phyloP scores from a whole-genome alignment of 2,329 filamentous ascomycete species.

The Penicillium olsonii region DNA sequence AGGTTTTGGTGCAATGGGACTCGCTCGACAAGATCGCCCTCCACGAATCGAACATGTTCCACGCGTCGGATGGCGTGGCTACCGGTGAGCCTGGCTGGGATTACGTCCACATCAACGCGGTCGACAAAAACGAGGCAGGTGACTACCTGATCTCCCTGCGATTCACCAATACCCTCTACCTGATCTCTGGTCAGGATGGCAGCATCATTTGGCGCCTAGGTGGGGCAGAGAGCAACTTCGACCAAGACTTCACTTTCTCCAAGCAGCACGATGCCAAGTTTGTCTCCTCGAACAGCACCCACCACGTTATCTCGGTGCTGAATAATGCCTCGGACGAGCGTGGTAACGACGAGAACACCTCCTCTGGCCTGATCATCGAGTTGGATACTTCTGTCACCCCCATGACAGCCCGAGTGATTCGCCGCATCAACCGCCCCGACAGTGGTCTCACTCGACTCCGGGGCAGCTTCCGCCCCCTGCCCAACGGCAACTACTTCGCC shows the following conservation, averaged over 20 bases:
- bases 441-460: constrained; percentile 35
- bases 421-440: constrained; percentile 38
- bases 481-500: constrained; percentile 40
- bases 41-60: constrained; percentile 33
- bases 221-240: constrained; percentile 34
- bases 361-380: constrained; percentile 34
- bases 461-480: constrained; percentile 37
- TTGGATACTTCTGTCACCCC: constrained; percentile 27
- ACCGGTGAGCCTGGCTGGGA: constrained; percentile 31
- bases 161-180: constrained; percentile 41
- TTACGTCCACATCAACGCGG: constrained; percentile 43
- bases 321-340: constrained; percentile 38
- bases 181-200: constrained; percentile 40
- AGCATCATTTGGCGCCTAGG: constrained; percentile 44
- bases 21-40: constrained; percentile 35
- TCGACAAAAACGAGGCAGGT: constrained; percentile 42
- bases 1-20: constrained; percentile 41
- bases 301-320: constrained; percentile 34
- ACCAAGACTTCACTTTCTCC: constrained; percentile 37
- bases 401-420: constrained; percentile 33
- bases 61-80: constrained; percentile 14
- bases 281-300: constrained; percentile 29
- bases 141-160: constrained; percentile 45
- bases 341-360: constrained; percentile 28
- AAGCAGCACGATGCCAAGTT: constrained; percentile 42